Base-by-base conservation (phyloP, 2,329 filamentous ascomycete genomes). In the Colletotrichum sp. region DNA sequence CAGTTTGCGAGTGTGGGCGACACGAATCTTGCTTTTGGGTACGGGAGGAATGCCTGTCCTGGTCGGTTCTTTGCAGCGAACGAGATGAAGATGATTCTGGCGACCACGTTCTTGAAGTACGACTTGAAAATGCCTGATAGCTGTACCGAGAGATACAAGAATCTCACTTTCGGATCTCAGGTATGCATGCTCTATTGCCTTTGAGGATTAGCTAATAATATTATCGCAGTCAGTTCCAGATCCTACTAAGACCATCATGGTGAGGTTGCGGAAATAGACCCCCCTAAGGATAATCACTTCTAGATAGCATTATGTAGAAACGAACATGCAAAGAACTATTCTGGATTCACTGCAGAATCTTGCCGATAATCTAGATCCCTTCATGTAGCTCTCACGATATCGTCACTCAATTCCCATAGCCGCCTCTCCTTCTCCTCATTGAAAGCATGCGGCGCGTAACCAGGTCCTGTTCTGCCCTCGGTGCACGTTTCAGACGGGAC, bases 11-110 rank as follows among this genome's bases (percentile, higher is more conserved):
- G 82, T 78, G 83, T 84, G 61, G 80, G 81, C 30, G 80, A 84
- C 69, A 79, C 80, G 15, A 83, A 79, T 72, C 78, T 85, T 60
- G 83, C 82, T 24, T 86, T 85, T 75, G 84, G 85, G 1, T 82
- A 83, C 3, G 84, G 84, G 8, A 80, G 82, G 48, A 82, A 86
- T 74, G 85, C 85, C 7, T 86, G 85, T 70, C 86, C 85, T 0
- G 86, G 86, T 0, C 82, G 86, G 1, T 88, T 87, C 83, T 87
- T 88, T 76, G 86, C 86, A 16, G 81, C 81, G 32, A 84, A 86
- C 78, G 84, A 88, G 82, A 85, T 87, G 81, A 88, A 88, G 80
- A 79, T 87, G 75, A 83, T 87, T 30, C 75, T 88, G 10, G 83
- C 84, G 1, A 79, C 84, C 67, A 79, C 85, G 6, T 77, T 88